Evolutionary conservation across 345 rosid genomes (phyloP).

Genomic region (Salix arbutifolia): DNA sequence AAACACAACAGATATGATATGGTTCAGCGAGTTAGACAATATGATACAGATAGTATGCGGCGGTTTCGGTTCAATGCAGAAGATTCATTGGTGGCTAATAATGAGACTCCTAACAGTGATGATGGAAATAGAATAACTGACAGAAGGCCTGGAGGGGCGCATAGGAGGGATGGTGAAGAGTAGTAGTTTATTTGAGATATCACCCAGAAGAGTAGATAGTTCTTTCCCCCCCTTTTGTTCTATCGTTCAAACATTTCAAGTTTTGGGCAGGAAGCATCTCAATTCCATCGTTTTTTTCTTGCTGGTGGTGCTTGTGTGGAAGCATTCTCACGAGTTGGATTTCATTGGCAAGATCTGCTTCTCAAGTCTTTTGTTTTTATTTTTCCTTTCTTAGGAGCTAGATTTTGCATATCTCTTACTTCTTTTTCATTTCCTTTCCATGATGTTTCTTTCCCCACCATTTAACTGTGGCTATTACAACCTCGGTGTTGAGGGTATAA

Average conservation of each 20-base stretch:
- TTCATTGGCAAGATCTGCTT: not conserved
- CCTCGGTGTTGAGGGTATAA: not conserved
- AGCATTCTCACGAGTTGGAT: not conserved
- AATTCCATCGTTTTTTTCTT: conserved; percentile 3
- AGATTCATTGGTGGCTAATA: conserved; percentile 9
- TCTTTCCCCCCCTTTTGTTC: not conserved
- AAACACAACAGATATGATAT: conserved; percentile 29
- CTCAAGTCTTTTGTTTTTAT: not conserved
- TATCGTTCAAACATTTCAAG: not conserved
- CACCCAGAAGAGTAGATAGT: not conserved
- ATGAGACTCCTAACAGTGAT: conserved; percentile 2
- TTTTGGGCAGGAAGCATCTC: conserved; percentile 17
- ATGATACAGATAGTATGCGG: conserved; percentile 20
- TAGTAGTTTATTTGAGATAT: not conserved
- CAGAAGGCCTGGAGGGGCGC: conserved; percentile 9
- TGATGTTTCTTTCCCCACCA: not conserved
- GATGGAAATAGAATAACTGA: not conserved
- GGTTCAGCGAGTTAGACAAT: conserved; percentile 22
- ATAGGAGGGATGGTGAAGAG: conserved; percentile 4
- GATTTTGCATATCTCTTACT: not conserved
- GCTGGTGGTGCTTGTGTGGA: not conserved
- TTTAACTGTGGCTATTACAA: not conserved
- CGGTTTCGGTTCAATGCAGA: not conserved
- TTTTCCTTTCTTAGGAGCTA: not conserved
- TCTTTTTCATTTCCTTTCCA: not conserved